phyloP scores from a whole-genome alignment of 2,329 filamentous ascomycete species.

The Colletotrichum somersetense region DNA sequence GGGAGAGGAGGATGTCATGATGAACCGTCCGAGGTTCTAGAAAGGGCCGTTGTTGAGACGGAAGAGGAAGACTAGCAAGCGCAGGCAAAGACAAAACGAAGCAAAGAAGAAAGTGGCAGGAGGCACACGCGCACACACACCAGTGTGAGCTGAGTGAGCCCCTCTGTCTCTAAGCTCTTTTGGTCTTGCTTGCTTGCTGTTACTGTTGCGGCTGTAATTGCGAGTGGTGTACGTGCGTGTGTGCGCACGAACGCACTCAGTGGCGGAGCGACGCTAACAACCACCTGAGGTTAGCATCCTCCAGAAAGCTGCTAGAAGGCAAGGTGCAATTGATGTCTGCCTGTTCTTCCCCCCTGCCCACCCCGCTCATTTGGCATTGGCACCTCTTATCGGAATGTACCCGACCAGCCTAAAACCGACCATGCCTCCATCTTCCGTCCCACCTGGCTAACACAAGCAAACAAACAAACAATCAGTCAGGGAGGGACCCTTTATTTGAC shows the following conservation, averaged over 20 bases:
- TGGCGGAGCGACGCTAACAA: slow-evolving; percentile 37
- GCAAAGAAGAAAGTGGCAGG: not conserved
- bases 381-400: slow-evolving; percentile 33
- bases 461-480: slow-evolving; percentile 1
- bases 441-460: not conserved
- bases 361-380: slow-evolving; percentile 25
- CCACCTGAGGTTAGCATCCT: slow-evolving; percentile 23
- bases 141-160: slow-evolving; percentile 10
- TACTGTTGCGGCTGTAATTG: slow-evolving; percentile 3
- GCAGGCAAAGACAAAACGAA: not conserved
- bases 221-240: slow-evolving; percentile 5
- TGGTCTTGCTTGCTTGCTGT: not conserved
- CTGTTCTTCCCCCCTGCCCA: slow-evolving; percentile 21
- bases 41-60: slow-evolving; percentile 37
- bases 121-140: not conserved
- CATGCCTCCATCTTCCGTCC: slow-evolving; percentile 30
- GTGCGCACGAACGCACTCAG: slow-evolving; percentile 27
- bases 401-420: slow-evolving; percentile 14
- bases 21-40: slow-evolving; percentile 37
- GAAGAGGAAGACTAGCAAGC: slow-evolving; percentile 15
- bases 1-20: slow-evolving; percentile 30
- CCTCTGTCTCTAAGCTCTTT: not conserved
- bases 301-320: not conserved
- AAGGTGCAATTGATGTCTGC: slow-evolving; percentile 33
- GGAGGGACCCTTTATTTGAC: slow-evolving; percentile 27